Conservation (phyloP, 1,139 yeast genomes). For the Pichia kudriavzevii region DNA sequence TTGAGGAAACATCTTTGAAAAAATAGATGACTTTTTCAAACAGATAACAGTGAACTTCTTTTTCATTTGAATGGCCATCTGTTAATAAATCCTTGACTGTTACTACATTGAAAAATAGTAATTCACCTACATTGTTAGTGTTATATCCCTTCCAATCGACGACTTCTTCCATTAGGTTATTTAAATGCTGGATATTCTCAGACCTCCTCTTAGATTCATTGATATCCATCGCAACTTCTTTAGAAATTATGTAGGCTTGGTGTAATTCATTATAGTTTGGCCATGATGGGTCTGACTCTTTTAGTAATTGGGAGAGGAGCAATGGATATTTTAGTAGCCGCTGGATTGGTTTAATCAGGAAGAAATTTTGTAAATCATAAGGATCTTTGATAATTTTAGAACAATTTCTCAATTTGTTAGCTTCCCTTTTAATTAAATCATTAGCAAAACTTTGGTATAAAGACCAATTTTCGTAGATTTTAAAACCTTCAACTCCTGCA, state of each 20-base stretch:
- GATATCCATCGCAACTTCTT: constrained; percentile 73
- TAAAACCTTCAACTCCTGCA: constrained; percentile 71
- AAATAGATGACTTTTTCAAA: constrained; percentile 84
- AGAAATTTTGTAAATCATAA: constrained; percentile 83
- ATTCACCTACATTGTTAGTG: constrained; percentile 74
- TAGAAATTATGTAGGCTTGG: constrained; percentile 61
- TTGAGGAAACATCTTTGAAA: constrained; percentile 33
- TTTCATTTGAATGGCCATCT: constrained; percentile 57
- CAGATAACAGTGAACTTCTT: constrained; percentile 82
- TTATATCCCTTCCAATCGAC: constrained; percentile 94
- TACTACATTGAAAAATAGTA: constrained; percentile 69
- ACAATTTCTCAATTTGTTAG: constrained; percentile 47
- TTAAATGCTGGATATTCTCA: constrained; percentile 70
- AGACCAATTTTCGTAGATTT: constrained; percentile 87
- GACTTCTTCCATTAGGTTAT: constrained; percentile 64
- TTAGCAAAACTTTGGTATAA: constrained; percentile 80
- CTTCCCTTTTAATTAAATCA: constrained; percentile 66
- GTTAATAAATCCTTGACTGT: constrained; percentile 52
- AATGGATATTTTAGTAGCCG: constrained; percentile 90
- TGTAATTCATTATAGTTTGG: constrained; percentile 62
- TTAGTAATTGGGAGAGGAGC: constrained; percentile 65
- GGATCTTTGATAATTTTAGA: constrained; percentile 71
- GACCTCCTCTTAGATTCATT: constrained; percentile 93
- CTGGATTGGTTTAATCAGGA: constrained; percentile 89
- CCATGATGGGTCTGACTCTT: constrained; percentile 47